Conservation (phyloP, 1,139 yeast genomes). For the Suhomyces panamericanus region DNA sequence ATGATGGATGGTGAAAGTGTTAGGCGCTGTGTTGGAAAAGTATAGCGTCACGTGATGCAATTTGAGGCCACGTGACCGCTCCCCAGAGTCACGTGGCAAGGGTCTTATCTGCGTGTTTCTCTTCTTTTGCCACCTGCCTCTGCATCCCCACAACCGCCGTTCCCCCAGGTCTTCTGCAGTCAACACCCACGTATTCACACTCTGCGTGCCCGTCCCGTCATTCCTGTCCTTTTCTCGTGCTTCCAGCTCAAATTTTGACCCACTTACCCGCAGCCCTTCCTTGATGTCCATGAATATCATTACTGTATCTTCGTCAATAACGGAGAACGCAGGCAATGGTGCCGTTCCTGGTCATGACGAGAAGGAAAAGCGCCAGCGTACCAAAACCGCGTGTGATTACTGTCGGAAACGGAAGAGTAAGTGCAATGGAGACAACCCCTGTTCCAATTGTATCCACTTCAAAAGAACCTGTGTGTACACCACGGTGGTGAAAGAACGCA, state of each 20-base stretch:
- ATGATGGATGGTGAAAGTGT: conserved; percentile 11
- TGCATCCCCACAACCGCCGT: too few relatives aligned
- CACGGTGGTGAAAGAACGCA: conserved; percentile 18
- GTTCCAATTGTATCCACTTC: conserved; percentile 21
- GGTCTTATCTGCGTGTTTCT: too few relatives aligned
- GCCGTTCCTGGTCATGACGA: not conserved
- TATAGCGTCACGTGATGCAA: not conserved
- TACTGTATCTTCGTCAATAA: not conserved
- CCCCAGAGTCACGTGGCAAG: too few relatives aligned
- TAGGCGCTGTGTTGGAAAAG: too few relatives aligned
- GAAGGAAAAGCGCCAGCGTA: conserved; percentile 15
- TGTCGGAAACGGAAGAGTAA: conserved; percentile 28
- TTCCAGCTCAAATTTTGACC: too few relatives aligned
- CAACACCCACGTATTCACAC: too few relatives aligned
- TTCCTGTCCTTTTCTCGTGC: too few relatives aligned
- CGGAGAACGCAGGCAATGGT: not conserved
- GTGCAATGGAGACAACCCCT: conserved; percentile 27
- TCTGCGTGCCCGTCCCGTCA: too few relatives aligned
- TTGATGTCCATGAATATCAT: not conserved
- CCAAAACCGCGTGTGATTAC: conserved; percentile 25
- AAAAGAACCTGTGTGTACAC: conserved; percentile 19
- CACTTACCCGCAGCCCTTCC: not conserved
- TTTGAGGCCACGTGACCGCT: not conserved
- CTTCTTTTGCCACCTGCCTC: too few relatives aligned
- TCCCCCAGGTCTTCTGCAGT: too few relatives aligned